These are phyloP conservation scores for Cladosporium sp. DNA, from an alignment of 2,329 filamentous ascomycete species.

Conservation along the genomic window DNA sequence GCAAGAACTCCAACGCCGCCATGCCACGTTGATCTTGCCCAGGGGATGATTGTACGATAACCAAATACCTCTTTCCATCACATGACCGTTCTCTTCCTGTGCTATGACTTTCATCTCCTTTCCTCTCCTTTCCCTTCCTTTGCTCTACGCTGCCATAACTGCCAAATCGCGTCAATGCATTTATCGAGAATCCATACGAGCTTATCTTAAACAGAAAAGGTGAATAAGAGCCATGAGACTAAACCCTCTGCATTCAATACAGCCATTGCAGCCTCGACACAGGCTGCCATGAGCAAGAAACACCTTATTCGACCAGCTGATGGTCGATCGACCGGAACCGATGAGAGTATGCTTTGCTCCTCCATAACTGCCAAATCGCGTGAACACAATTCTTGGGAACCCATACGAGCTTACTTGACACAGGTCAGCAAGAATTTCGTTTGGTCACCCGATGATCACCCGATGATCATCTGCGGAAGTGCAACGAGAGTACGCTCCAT, in stretches of 20 bases:
- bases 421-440: not conserved
- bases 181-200: constrained; percentile 3
- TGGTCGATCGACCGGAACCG: not conserved
- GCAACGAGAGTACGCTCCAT: too few species aligned
- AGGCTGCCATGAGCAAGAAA: too few species aligned
- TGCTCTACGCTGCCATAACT: not conserved
- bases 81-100: not conserved
- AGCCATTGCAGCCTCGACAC: too few species aligned
- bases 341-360: not conserved
- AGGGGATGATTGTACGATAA: constrained; percentile 18
- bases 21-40: constrained; percentile 33
- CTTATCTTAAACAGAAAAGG: constrained; percentile 1
- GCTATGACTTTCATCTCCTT: not conserved
- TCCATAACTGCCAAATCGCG: not conserved
- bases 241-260: too few species aligned
- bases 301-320: not conserved
- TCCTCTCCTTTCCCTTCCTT: not conserved
- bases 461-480: too few species aligned
- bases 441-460: not conserved
- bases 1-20: constrained; percentile 43
- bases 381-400: not conserved
- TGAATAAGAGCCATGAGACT: not conserved
- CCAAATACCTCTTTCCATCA: constrained; percentile 10
- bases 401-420: constrained; percentile 11
- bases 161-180: not conserved